Evolutionary conservation across 129 eudicot genomes (phyloP).

Genomic region (Saposhnikovia divaricata): DNA sequence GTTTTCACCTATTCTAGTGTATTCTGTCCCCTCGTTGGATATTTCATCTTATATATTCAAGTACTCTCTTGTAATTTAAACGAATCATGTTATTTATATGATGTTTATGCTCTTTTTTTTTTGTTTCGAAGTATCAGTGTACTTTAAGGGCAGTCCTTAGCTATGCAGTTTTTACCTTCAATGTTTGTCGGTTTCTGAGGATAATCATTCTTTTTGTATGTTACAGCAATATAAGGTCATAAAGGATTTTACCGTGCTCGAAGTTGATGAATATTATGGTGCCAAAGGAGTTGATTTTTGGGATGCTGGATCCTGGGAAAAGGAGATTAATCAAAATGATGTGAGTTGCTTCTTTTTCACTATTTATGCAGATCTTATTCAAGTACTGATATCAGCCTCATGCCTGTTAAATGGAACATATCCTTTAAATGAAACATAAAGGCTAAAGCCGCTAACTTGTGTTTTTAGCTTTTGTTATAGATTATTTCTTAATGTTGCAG

Average conservation of each 20-base stretch:
- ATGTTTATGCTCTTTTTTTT: background rate
- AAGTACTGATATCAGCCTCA: background rate
- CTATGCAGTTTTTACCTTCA: background rate
- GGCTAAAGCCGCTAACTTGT: background rate
- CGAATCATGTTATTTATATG: background rate
- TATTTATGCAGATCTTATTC: background rate
- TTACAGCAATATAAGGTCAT: constrained; percentile 62
- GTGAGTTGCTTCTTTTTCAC: constrained; percentile 29
- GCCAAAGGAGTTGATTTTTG: constrained; percentile 62
- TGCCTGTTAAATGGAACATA: background rate
- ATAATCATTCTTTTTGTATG: background rate
- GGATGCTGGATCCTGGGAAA: constrained; percentile 52
- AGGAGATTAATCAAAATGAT: constrained; percentile 38
- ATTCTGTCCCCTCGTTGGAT: background rate
- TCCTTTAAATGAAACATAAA: background rate
- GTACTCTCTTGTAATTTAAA: background rate
- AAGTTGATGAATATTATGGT: constrained; percentile 59
- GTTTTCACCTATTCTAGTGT: background rate
- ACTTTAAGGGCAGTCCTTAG: background rate
- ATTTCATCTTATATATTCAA: background rate
- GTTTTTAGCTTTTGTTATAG: background rate
- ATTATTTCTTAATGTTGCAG: background rate
- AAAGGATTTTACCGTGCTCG: constrained; percentile 39
- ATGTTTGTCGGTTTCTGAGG: background rate
- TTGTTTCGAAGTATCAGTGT: background rate